A percentile compares a stretch with the other conserved stretches of the same genome.
Evolutionary conservation across 495 filamentous ascomycete genomes (phyloP).

Genomic region (Trichoderma virens): DNA sequence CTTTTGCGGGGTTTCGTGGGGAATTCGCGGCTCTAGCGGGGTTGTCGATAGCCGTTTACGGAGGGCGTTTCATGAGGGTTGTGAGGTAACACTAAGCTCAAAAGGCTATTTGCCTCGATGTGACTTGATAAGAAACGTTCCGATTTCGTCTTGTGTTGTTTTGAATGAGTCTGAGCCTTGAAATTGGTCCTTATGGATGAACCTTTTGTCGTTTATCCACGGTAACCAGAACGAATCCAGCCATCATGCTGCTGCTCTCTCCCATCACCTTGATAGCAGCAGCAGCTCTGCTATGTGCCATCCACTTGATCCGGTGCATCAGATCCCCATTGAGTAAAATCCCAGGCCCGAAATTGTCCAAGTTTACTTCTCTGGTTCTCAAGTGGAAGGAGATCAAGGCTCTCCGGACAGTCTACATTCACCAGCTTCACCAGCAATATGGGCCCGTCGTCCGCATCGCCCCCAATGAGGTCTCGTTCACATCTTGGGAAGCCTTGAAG

Average conservation of each 20-base stretch:
- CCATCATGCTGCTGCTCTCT: conserved; percentile 23
- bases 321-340: conserved; percentile 36
- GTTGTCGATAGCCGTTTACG: not conserved
- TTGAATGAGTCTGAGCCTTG: too few relatives aligned
- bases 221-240: too few relatives aligned
- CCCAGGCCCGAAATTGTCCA: conserved; percentile 47
- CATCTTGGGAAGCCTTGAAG: conserved; percentile 47
- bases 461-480: conserved; percentile 56
- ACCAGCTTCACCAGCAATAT: conserved; percentile 46
- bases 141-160: not conserved
- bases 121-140: too few relatives aligned
- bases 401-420: conserved; percentile 47
- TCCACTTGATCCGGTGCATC: conserved; percentile 19
- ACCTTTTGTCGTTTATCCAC: too few relatives aligned
- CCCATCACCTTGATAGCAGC: conserved; percentile 17
- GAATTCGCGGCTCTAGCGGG: not conserved
- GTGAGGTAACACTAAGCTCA: too few relatives aligned
- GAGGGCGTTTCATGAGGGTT: not conserved
- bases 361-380: conserved; percentile 43
- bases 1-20: conserved; percentile 7
- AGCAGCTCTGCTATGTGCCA: conserved; percentile 15
- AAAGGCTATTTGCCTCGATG: too few relatives aligned
- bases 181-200: too few relatives aligned
- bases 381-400: conserved; percentile 52
- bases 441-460: conserved; percentile 50